Evolutionary conservation across 1,139 yeast genomes (phyloP).

Genomic region (Eremothecium sinecaudum): DNA sequence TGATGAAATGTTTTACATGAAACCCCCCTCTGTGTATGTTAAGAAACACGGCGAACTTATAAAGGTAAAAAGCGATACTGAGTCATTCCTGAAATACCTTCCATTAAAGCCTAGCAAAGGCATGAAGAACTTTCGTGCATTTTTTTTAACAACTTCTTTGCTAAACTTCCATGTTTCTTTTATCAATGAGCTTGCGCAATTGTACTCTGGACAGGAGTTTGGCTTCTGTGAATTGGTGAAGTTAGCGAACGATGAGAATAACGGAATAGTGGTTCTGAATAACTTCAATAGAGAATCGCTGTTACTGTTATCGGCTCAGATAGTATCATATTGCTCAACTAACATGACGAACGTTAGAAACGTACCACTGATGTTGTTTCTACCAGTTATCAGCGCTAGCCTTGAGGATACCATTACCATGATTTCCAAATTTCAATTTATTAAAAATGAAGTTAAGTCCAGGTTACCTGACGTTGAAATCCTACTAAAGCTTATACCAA

Average conservation of each 20-base stretch:
- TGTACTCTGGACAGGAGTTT: conserved; percentile 27
- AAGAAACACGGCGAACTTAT: conserved; percentile 26
- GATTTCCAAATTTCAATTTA: conserved; percentile 41
- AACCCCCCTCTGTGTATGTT: conserved; percentile 25
- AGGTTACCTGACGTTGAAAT: conserved; percentile 38
- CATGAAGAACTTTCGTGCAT: conserved; percentile 43
- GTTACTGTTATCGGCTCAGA: conserved; percentile 39
- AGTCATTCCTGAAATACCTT: conserved; percentile 29
- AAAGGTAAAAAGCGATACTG: conserved; percentile 26
- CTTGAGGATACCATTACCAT: conserved; percentile 42
- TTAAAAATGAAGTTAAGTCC: conserved; percentile 36
- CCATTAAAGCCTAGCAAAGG: conserved; percentile 46
- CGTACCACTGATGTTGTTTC: conserved; percentile 28
- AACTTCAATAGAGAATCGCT: conserved; percentile 29
- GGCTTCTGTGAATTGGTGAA: conserved; percentile 30
- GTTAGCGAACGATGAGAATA: conserved; percentile 25
- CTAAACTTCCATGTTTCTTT: conserved; percentile 23
- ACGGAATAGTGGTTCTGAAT: conserved; percentile 24
- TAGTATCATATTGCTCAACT: conserved; percentile 34
- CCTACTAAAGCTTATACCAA: conserved; percentile 51
- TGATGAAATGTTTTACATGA: conserved; percentile 18
- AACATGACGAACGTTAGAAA: conserved; percentile 24
- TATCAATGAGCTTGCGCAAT: conserved; percentile 26
- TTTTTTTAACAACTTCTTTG: conserved; percentile 37
- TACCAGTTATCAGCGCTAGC: conserved; percentile 28